Evolutionary conservation across 176 grass and related monocot genomes (phyloP), one percentile per base, ranked within the genome.

Genomic region (Eremochloa ophiuroides): DNA sequence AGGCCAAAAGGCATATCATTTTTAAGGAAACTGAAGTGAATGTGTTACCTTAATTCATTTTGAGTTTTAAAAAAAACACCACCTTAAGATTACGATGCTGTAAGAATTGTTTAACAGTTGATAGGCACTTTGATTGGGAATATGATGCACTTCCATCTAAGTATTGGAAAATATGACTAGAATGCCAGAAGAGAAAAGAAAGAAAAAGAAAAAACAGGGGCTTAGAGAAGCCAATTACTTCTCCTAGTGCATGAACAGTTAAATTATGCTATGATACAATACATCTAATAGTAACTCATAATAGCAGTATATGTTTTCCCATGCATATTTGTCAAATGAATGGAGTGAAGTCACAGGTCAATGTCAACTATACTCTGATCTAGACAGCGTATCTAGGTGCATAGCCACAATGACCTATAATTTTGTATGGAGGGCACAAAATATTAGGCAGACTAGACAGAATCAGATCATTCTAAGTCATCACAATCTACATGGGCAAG

Each of bases 401-500:
- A 26, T 12, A 59, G 23, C n/a, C 55, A 59, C 9, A 11, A 11
- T 59, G 55, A 59, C 55, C 9, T 26, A 26, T 9, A 23, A 26
- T 59, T 59, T 55, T 59, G n/a, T 9, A 58, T 59, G 55, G 55
- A 59, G 0, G 53, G n/a, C 30, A 85, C 26, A 66, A 66, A 61
- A 31, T 17, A 18, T 10, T 1, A 73, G 35, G 61, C 29, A 74
- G 76, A 58, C 66, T 47, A 78, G 38, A 74, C 59, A 78, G 38
- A 74, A 74, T 77, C 47, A 86, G 47, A 86, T 17, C 38, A 90
- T 43, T 62, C 65, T 85, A 82, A 82, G 46, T 34, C 63, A 89
- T 40, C 23, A 41, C 35, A 89, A 44, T 68, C 39, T 71, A 84
- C 47, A 71, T 71, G 35, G 42, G 59, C 44, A 81, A 34, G 43